Base-by-base conservation (phyloP, 768 basidiomycete species). In the Naganishia kalamii region DNA sequence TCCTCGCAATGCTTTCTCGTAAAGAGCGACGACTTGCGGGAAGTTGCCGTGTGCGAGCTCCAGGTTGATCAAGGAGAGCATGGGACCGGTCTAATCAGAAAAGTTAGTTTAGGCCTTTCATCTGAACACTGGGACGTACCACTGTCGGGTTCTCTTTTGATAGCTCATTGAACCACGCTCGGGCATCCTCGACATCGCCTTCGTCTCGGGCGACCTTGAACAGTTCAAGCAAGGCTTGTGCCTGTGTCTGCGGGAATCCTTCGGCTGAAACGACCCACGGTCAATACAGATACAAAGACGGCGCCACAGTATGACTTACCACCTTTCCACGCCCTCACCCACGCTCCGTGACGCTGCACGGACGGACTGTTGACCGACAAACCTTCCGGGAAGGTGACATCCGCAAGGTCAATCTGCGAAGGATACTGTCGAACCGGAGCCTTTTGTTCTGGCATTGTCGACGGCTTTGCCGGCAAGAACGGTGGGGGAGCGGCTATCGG, bases 81-180 rank as follows among this genome's bases (percentile, higher is more conserved):
- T 85, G 81, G 68, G 83, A 80, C 78, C 89, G 73, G 72, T 64
- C 72, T 72, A 59, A 35, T n/a, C 25, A 13, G 15, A 33, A 61
- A 33, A 15, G n/a, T 49, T 4, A 65, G 41, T 37, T 40, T 19
- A 27, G 40, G 29, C 12, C 54, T 35, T 44, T 19, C 46, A 33
- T 25, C 33, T 51, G 21, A 27, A 63, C 49, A 69, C 63, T 3
- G 7, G 65, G 69, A 85, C 89, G 82, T 80, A 97, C 92, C 71
- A 88, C 91, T 78, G 94, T 94, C 21, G 94, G 93, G 77, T 89
- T 94, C 59, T 85, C 85, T 73, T 86, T 84, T 63, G 94, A 83
- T 69, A 97, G 81, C 44, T 84, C 86, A 72, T 91, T 88, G 77
- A 90, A 97, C 17, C 88, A 85, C 48, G 85, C 83, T 67, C 89